Conservation (phyloP, 2,329 filamentous ascomycete species). For the Ascomycota sp. region DNA sequence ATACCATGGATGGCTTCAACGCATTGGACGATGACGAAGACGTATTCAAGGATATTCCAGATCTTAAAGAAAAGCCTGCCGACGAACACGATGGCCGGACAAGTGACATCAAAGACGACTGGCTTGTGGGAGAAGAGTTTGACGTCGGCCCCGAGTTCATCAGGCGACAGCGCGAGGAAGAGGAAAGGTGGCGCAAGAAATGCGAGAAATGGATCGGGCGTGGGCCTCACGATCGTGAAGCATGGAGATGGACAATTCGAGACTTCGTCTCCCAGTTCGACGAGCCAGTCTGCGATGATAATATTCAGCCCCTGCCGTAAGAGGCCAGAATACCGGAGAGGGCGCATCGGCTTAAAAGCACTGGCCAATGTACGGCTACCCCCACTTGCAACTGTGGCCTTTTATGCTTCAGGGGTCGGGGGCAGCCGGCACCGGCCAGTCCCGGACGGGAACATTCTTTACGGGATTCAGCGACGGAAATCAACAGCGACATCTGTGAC, state of each 20-base stretch:
- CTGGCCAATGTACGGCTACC: too few species aligned
- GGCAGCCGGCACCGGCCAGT: too few species aligned
- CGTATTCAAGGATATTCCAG: conserved; percentile 85
- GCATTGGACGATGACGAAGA: conserved; percentile 75
- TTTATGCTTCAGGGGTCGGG: too few species aligned
- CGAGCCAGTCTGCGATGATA: conserved; percentile 5
- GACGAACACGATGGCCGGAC: conserved; percentile 29
- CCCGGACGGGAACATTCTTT: too few species aligned
- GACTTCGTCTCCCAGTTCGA: conserved; percentile 31
- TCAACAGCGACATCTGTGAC: too few species aligned
- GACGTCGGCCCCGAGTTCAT: conserved; percentile 94
- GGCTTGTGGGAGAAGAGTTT: conserved; percentile 86
- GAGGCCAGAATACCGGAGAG: too few species aligned
- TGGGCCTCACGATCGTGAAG: conserved; percentile 31
- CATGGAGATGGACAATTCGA: conserved; percentile 62
- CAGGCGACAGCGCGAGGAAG: conserved; percentile 71
- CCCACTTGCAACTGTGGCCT: too few species aligned
- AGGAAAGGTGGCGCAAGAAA: conserved; percentile 75
- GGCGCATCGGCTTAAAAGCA: too few species aligned
- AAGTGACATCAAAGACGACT: conserved; percentile 51
- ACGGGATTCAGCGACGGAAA: too few species aligned
- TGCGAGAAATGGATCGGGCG: conserved; percentile 66
- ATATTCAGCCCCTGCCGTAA: too few species aligned
- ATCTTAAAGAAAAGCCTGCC: conserved; percentile 53
- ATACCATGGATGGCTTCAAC: conserved; percentile 43